These are phyloP conservation scores for Backusella circina DNA, from an alignment of 192 early-diverging fungal species.

Conservation along the genomic window DNA sequence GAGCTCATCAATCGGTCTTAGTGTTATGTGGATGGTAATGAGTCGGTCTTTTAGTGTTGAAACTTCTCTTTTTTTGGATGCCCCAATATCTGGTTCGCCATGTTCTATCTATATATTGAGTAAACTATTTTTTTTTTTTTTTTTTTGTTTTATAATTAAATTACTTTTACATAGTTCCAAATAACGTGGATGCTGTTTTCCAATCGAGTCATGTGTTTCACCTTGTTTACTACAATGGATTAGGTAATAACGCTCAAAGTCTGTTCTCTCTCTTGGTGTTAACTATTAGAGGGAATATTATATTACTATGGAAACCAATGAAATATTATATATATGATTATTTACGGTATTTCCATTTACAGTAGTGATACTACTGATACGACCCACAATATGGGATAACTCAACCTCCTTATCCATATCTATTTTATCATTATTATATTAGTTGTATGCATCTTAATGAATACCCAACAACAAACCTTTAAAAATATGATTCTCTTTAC, in stretches of 20 bases:
- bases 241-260: slow-evolving; percentile 55
- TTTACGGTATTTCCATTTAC: slow-evolving; percentile 52
- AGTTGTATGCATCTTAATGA: neutral
- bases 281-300: slow-evolving; percentile 23
- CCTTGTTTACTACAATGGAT: slow-evolving; percentile 32
- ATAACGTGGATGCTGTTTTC: slow-evolving; percentile 43
- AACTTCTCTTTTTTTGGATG: neutral
- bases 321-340: neutral
- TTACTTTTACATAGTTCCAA: slow-evolving; percentile 47
- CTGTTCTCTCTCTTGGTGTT: slow-evolving; percentile 27
- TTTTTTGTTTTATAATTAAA: neutral
- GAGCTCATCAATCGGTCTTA: slow-evolving; percentile 7
- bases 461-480: slow-evolving; percentile 8
- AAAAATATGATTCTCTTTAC: slow-evolving; percentile 43
- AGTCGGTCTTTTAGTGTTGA: slow-evolving; percentile 3
- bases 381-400: slow-evolving; percentile 33
- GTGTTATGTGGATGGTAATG: slow-evolving; percentile 27
- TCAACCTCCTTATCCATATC: slow-evolving; percentile 25
- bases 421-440: neutral
- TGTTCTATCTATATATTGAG: no score
- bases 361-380: slow-evolving; percentile 35
- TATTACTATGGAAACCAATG: no score
- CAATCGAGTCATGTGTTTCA: slow-evolving; percentile 32
- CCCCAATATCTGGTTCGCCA: slow-evolving; percentile 18
- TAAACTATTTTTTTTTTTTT: neutral